Conservation (phyloP, 1,284 basidiomycete species). For the Trametes polyzona region DNA sequence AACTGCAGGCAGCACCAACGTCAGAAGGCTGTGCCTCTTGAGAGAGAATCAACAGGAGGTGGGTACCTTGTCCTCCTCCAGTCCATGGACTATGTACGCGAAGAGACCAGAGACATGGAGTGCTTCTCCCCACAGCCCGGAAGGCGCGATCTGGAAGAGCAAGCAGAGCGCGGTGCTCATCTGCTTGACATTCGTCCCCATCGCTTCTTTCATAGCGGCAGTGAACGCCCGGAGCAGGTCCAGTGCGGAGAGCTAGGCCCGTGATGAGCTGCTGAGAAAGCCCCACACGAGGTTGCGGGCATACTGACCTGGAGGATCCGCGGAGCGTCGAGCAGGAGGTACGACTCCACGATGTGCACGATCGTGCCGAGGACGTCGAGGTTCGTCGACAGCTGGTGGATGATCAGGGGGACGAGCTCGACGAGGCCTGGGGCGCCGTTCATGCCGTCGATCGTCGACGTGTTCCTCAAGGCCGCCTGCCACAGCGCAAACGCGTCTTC, state of each 20-base stretch:
- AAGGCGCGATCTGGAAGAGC: slow-evolving; percentile 63
- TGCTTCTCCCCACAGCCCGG: slow-evolving; percentile 67
- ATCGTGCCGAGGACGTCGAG: slow-evolving; percentile 77
- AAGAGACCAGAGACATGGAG: slow-evolving; percentile 77
- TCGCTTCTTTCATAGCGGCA: slow-evolving; percentile 51
- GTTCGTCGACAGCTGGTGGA: slow-evolving; percentile 68
- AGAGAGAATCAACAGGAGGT: not conserved
- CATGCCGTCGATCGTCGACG: slow-evolving; percentile 53
- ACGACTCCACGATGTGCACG: slow-evolving; percentile 77
- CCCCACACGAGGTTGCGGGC: no score
- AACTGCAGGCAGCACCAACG: no score
- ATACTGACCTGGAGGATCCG: slow-evolving; percentile 66
- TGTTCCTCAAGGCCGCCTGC: slow-evolving; percentile 75
- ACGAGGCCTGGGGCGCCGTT: slow-evolving; percentile 59
- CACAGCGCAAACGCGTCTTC: slow-evolving; percentile 80
- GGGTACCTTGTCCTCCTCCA: slow-evolving; percentile 67
- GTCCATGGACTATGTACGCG: slow-evolving; percentile 53
- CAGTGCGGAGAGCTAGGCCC: slow-evolving; percentile 53
- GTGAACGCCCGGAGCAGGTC: slow-evolving; percentile 61
- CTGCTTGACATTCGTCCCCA: slow-evolving; percentile 58
- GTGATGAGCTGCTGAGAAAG: no score
- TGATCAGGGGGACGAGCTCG: slow-evolving; percentile 69
- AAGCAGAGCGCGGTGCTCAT: slow-evolving; percentile 58
- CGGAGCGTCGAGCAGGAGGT: slow-evolving; percentile 74
- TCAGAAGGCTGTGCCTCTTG: no score